A percentile compares a stretch with the other conserved stretches of the same genome.
Evolutionary conservation across 2,329 filamentous ascomycete species (phyloP).

Genomic region (Aspergillus sojae): DNA sequence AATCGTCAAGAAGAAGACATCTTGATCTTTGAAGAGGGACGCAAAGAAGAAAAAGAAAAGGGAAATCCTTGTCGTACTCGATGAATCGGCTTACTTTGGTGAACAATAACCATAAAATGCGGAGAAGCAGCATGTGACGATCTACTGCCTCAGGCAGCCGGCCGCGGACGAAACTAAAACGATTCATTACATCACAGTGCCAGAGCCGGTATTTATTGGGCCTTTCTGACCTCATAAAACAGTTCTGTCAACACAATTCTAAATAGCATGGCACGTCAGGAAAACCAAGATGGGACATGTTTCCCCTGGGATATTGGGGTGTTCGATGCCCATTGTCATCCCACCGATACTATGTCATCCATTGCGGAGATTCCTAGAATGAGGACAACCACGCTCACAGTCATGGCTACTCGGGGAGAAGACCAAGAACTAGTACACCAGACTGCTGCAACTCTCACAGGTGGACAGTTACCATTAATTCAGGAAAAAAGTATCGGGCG

Average conservation of each 20-base stretch:
- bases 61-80: not conserved
- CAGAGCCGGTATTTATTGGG: not conserved
- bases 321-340: constrained; percentile 68
- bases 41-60: not conserved
- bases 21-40: not conserved
- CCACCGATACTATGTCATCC: constrained; percentile 64
- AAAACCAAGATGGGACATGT: constrained; percentile 19
- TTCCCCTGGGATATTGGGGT: constrained; percentile 67
- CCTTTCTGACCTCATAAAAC: not conserved
- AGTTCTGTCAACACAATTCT: not conserved
- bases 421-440: constrained; percentile 62
- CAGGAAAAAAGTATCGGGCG: constrained; percentile 38
- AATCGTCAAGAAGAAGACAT: not conserved
- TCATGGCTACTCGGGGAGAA: constrained; percentile 65
- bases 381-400: constrained; percentile 60
- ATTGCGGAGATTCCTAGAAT: constrained; percentile 58
- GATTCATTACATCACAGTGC: constrained; percentile 11
- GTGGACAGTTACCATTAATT: constrained; percentile 7
- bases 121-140: constrained; percentile 28
- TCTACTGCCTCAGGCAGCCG: constrained; percentile 16
- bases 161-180: not conserved
- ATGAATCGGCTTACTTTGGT: constrained; percentile 6
- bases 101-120: constrained; percentile 13
- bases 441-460: constrained; percentile 42
- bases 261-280: not conserved